Conservation (phyloP, 164 flowering plant species). For the Piper betle region DNA sequence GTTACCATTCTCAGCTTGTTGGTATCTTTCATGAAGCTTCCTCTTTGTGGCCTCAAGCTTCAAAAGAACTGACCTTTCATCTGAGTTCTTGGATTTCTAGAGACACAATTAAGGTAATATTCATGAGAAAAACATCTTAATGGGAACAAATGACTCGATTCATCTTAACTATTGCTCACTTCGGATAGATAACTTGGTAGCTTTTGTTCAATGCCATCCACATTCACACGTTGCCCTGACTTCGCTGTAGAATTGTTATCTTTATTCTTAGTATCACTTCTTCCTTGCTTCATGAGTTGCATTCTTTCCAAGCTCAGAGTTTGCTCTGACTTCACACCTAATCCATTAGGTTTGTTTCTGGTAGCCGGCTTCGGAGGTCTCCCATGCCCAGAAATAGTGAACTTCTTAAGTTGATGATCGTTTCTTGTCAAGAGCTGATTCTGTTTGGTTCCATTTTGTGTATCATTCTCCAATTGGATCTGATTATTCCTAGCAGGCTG, state of each 20-base stretch:
- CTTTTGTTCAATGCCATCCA: conserved; percentile 21
- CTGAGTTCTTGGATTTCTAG: conserved; percentile 35
- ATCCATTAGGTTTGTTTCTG: conserved; percentile 22
- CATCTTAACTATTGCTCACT: conserved; percentile 19
- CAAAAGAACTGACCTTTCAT: conserved; percentile 26
- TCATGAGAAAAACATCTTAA: neutral
- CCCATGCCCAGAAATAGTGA: conserved; percentile 30
- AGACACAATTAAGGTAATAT: neutral
- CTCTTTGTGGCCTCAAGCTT: conserved; percentile 60
- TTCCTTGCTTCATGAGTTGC: neutral
- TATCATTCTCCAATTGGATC: conserved; percentile 6
- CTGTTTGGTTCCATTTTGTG: conserved; percentile 7
- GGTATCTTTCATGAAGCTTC: conserved; percentile 68
- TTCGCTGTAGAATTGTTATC: neutral
- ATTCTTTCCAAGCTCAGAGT: neutral
- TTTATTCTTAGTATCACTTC: neutral
- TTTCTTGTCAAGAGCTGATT: conserved; percentile 13
- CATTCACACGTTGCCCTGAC: conserved; percentile 12
- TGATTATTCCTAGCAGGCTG: conserved; percentile 16
- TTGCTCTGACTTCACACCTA: conserved; percentile 18
- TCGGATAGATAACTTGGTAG: conserved; percentile 25
- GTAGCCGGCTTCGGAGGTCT: conserved; percentile 34
- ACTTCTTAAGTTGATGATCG: conserved; percentile 22
- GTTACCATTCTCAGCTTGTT: conserved; percentile 69
- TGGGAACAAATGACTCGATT: neutral